Conservation (phyloP, 2,329 filamentous ascomycete genomes). For the Leptographium wingfieldii region DNA sequence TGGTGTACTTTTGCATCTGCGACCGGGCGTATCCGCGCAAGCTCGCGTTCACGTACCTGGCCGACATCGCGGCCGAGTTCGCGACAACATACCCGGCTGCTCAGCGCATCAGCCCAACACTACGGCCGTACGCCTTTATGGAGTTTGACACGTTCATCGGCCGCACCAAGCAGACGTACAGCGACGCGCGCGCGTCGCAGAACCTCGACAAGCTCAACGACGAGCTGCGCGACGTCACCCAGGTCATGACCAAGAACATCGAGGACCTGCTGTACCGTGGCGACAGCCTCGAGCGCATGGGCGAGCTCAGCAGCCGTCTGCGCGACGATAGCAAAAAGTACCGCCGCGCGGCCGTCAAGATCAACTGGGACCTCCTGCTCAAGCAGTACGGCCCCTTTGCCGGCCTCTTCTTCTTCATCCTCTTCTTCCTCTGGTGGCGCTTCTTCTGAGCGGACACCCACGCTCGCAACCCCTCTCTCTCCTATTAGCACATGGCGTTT, state of each 20-base stretch:
- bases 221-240: slow-evolving; percentile 92
- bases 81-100: slow-evolving; percentile 63
- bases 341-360: slow-evolving; percentile 77
- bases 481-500: not conserved
- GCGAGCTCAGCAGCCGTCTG: slow-evolving; percentile 77
- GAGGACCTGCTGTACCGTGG: slow-evolving; percentile 93
- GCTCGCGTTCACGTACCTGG: slow-evolving; percentile 94
- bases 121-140: slow-evolving; percentile 92
- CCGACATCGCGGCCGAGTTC: slow-evolving; percentile 86
- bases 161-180: slow-evolving; percentile 85
- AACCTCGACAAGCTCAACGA: slow-evolving; percentile 95
- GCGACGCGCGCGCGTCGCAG: slow-evolving; percentile 78
- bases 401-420: slow-evolving; percentile 65
- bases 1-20: slow-evolving; percentile 90
- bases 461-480: not conserved
- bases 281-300: slow-evolving; percentile 92
- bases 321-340: slow-evolving; percentile 94
- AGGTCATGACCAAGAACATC: slow-evolving; percentile 99
- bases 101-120: slow-evolving; percentile 60
- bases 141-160: slow-evolving; percentile 97
- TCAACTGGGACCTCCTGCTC: slow-evolving; percentile 93
- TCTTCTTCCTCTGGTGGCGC: slow-evolving; percentile 83
- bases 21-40: slow-evolving; percentile 93
- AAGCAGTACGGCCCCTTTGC: slow-evolving; percentile 96
- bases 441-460: slow-evolving; percentile 52